Evolutionary conservation across 176 grass and related monocot genomes (phyloP), one percentile per base, ranked within the genome.

Genomic region (Oryza rufipogon): DNA sequence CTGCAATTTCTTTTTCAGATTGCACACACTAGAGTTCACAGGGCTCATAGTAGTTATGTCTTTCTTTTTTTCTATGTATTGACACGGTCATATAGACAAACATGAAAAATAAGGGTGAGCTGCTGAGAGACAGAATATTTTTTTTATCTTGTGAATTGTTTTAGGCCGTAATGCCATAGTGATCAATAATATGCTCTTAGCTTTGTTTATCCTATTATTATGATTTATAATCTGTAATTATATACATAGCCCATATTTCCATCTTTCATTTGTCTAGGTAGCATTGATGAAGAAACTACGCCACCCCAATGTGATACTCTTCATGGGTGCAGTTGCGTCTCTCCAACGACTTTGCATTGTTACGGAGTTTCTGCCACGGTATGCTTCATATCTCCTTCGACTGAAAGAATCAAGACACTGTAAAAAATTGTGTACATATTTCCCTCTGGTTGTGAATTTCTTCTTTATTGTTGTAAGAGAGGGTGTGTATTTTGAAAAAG

Each of bases 241-340:
- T 83, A 19, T 60, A 34, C 42, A 66, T 66, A 2, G 17, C 15
- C 0, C 33, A 74, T 38, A 33, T 65, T 65, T 22, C 16, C 20
- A n/a, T 77, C 14, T 13, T 77, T 86, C 67, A 56, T 39, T 78
- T 68, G 14, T 12, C 47, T 76, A 98, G 96, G 93, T 98, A 86
- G 93, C 93, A 26, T 45, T 98, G 73, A 95, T 98, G 96, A 98
- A 98, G 82, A 95, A 85, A 77, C 76, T 98, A 73, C 84, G 96
- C 2, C 96, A 98, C 92, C 96, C 96, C 74, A 98, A 98, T 73
- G 87, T 90, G 85, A 84, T 98, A 74, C 91, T 98, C 42, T 98
- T 98, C 83, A 98, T 98, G 96, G 96, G 96, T 67, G 96, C 89
- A 60, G 91, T 92, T 76, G 69, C 88, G 22, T 93, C 93, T 89